phyloP scores from a whole-genome alignment of 2,329 filamentous ascomycete species.

The Hypoxylon sp. region DNA sequence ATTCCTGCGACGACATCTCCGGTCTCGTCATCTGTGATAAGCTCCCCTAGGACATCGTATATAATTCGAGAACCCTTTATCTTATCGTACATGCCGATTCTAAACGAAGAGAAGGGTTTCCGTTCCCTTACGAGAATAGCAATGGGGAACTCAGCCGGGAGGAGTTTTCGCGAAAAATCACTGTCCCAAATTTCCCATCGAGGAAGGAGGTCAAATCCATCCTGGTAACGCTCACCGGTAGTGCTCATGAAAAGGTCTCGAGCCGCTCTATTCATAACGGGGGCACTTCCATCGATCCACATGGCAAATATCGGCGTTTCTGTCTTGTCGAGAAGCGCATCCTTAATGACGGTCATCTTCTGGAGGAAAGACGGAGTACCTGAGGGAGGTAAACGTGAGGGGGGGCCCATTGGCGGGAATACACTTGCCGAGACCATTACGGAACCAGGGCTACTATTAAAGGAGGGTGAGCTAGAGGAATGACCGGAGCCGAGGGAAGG shows the following conservation, averaged over 20 bases:
- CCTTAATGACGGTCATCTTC: slow-evolving; percentile 82
- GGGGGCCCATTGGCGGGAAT: slow-evolving; percentile 78
- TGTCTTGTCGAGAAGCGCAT: slow-evolving; percentile 82
- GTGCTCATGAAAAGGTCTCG: slow-evolving; percentile 65
- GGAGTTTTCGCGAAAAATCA: slow-evolving; percentile 73
- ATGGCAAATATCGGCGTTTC: slow-evolving; percentile 82
- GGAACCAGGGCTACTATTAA: slow-evolving; percentile 65
- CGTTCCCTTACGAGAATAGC: slow-evolving; percentile 74
- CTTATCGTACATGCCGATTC: slow-evolving; percentile 75
- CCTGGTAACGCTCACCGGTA: slow-evolving; percentile 58
- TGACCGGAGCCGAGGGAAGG: slow-evolving; percentile 65
- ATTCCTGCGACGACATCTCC: slow-evolving; percentile 82
- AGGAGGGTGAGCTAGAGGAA: slow-evolving; percentile 63
- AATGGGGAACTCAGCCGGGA: slow-evolving; percentile 76
- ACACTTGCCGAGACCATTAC: slow-evolving; percentile 69
- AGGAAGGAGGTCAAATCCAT: slow-evolving; percentile 70
- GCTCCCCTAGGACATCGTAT: slow-evolving; percentile 77
- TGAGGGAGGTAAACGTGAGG: slow-evolving; percentile 67
- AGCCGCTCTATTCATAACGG: slow-evolving; percentile 79
- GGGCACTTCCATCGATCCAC: slow-evolving; percentile 84
- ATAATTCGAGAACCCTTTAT: slow-evolving; percentile 67
- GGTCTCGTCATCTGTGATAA: slow-evolving; percentile 75
- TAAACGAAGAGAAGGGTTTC: slow-evolving; percentile 69
- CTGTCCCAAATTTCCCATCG: slow-evolving; percentile 75
- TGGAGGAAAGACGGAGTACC: slow-evolving; percentile 76